Base-by-base conservation (phyloP, 78 protist species). In the Tieghemostelium lacteum region DNA sequence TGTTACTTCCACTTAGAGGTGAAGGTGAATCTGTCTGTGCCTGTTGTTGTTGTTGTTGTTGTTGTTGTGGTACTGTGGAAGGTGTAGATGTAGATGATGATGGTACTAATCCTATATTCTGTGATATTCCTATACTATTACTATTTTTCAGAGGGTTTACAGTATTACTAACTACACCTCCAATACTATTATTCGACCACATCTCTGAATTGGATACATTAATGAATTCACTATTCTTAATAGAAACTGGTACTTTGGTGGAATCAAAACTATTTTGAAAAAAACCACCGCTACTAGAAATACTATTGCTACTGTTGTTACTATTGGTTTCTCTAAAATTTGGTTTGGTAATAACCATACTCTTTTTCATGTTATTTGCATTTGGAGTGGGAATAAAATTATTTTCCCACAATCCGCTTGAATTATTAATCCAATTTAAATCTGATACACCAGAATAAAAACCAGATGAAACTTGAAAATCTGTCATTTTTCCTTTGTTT, bases 161-260 rank as follows among this genome's bases (percentile, higher is more conserved):
- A 45, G 52, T 10, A 45, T 10, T 45, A 45, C 52, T 45, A n/a
- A n/a, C n/a, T n/a, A n/a, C n/a, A n/a, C n/a, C n/a, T n/a, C 14
- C 57, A 26, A 45, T 12, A 10, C 12, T n/a, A 5, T 45, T 5
- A 52, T 55, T 31, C 5, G 33, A 20, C 78, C 78, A 72, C 14
- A 60, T 55, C 3, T 72, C 78, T 16, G 26, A 29, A 64, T 54
- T 80, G 3, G 91, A 60, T 20, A 83, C 69, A 45, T 83, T 83
- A 37, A 83, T 69, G 50, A 83, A 83, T 29, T 83, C 78, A 17
- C 78, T 69, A 63, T 83, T 83, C 62, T 83, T 83, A 4, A 83
- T 45, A 19, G 91, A 66, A 0, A 63, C 37, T 58, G 91, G 91
- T 8, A 83, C 76, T n/a, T 58, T 34, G 2, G 63, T 57, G 8